Conservation (phyloP, 176 grass and related monocot species). For the Oryza longistaminata region DNA sequence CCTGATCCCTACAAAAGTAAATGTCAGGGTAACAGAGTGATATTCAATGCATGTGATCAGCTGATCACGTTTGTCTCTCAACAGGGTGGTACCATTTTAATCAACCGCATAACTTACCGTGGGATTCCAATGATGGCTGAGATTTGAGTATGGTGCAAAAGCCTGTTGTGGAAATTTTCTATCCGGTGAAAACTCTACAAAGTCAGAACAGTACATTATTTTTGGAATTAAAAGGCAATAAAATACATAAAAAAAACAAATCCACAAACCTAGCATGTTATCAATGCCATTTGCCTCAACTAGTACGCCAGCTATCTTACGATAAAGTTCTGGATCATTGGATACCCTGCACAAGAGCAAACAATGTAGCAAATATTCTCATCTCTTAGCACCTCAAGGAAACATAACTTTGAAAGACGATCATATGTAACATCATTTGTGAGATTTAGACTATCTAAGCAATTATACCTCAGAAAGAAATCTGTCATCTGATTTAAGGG, state of each 20-base stretch:
- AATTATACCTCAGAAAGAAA: slow-evolving; percentile 76
- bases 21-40: slow-evolving; percentile 33
- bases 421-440: slow-evolving; percentile 7
- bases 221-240: slow-evolving; percentile 12
- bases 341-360: slow-evolving; percentile 57
- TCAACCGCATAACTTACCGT: slow-evolving; percentile 70
- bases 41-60: slow-evolving; percentile 18
- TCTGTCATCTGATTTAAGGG: slow-evolving; percentile 65
- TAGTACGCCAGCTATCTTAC: slow-evolving; percentile 82
- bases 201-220: slow-evolving; percentile 19
- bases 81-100: slow-evolving; percentile 20
- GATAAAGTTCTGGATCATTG: slow-evolving; percentile 64
- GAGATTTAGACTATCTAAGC: slow-evolving; percentile 9
- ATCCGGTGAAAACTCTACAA: slow-evolving; percentile 81
- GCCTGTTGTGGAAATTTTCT: slow-evolving; percentile 92
- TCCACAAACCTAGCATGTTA: slow-evolving; percentile 51
- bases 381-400: slow-evolving; percentile 20
- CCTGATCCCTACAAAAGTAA: slow-evolving; percentile 76
- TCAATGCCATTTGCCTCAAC: slow-evolving; percentile 67
- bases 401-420: neutral
- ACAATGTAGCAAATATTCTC: slow-evolving; percentile 33
- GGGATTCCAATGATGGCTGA: slow-evolving; percentile 91
- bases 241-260: slow-evolving; percentile 17
- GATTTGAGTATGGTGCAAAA: slow-evolving; percentile 88
- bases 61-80: slow-evolving; percentile 2